Evolutionary conservation across 1,284 basidiomycete species (phyloP).

Genomic region (Moesziomyces antarcticus): DNA sequence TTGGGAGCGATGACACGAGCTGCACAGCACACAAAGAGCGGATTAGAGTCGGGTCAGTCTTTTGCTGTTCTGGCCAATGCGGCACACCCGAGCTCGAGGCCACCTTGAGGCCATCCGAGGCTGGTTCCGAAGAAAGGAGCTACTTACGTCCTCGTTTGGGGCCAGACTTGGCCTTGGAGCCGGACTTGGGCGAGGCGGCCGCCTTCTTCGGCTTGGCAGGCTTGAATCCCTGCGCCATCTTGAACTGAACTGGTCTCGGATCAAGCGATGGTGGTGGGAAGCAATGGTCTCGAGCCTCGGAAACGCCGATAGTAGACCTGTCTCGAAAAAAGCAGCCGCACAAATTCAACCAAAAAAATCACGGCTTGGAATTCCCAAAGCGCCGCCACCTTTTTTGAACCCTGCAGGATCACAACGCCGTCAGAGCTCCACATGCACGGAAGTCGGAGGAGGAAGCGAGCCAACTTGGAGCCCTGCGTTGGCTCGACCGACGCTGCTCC

Average conservation of each 20-base stretch:
- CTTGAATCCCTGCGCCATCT: conserved; percentile 58
- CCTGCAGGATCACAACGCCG: not conserved
- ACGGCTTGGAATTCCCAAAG: not conserved
- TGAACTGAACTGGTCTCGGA: conserved; percentile 1
- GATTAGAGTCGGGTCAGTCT: conserved; percentile 1
- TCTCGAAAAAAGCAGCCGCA: not conserved
- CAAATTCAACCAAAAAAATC: not conserved
- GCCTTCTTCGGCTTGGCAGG: conserved; percentile 47
- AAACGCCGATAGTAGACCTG: not conserved
- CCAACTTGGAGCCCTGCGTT: not conserved
- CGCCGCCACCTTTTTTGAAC: not conserved
- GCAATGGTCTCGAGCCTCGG: conserved; percentile 2
- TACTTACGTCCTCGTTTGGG: conserved; percentile 56
- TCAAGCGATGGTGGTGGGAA: not conserved
- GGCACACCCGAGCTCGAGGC: not conserved
- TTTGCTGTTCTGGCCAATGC: not conserved
- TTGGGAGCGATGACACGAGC: conserved; percentile 54
- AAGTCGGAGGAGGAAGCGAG: not conserved
- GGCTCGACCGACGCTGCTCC: not conserved
- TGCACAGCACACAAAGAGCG: not conserved
- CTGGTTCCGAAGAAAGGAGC: not conserved
- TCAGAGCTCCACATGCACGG: not conserved
- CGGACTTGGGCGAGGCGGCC: conserved; percentile 27
- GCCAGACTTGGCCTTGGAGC: conserved; percentile 36
- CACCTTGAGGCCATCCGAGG: no score